A percentile compares a stretch with the other conserved stretches of the same genome.
phyloP scores from a whole-genome alignment of 106 monocot genomes.

The Amphibolis antarctica region DNA sequence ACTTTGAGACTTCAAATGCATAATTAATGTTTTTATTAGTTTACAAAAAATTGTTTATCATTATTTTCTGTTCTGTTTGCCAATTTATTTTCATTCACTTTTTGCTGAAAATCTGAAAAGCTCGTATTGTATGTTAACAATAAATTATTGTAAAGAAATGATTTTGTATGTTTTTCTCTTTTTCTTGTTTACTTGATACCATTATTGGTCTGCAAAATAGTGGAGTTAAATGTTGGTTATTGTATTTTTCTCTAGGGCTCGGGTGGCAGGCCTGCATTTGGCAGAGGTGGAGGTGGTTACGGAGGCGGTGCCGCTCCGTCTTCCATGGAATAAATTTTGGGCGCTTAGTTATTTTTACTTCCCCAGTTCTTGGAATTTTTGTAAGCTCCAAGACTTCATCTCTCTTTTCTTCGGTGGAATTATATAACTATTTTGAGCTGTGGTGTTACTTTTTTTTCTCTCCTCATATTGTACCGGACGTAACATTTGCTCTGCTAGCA shows the following conservation, averaged over 20 bases:
- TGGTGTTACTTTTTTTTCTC: too few species aligned
- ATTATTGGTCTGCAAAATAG: neutral
- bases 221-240: neutral
- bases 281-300: slow-evolving; percentile 28
- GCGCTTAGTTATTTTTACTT: neutral
- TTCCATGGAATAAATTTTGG: slow-evolving; percentile 10
- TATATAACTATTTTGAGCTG: too few species aligned
- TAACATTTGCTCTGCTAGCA: too few species aligned
- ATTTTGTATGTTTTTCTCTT: neutral
- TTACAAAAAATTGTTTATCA: too few species aligned
- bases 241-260: slow-evolving; percentile 3
- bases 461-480: too few species aligned
- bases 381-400: neutral
- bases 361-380: neutral
- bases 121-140: neutral
- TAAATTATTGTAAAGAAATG: neutral
- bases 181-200: neutral
- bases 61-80: too few species aligned
- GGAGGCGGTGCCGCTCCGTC: slow-evolving; percentile 13
- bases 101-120: too few species aligned
- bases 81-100: too few species aligned
- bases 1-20: too few species aligned
- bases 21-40: too few species aligned
- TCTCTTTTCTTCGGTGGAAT: too few species aligned
- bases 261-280: slow-evolving; percentile 21